Evolutionary conservation across 768 basidiomycete species (phyloP), one percentile per base, ranked within the genome.

Genomic region (Mycena latifolia): DNA sequence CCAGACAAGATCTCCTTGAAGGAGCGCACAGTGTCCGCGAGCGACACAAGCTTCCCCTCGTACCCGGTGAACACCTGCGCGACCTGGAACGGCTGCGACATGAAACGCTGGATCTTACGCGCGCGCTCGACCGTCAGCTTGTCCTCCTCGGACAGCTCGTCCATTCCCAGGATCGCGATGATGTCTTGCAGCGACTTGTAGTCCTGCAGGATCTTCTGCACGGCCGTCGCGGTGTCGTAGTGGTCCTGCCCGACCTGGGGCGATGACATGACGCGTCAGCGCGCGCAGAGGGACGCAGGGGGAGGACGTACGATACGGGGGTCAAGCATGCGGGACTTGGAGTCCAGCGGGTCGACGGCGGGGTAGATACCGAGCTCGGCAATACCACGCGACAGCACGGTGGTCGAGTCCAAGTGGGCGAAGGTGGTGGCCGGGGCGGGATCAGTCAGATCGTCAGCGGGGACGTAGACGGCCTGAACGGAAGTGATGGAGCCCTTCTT

Each of bases 401-500:
- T 99, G 73, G 98, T 99, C 73, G 98, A 97, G 79, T 99, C 98
- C 94, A 99, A 94, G 81, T 99, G 98, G 81, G 97, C 97, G 85
- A 99, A 99, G 75, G 98, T 99, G 71, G 98, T 99, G 69, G 98
- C 98, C 43, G 98, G 98, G 66, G 98, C 98, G 71, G 98, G 98
- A 86, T 99, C 98, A 76, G 98, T 99, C 94, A 99, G 94, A 86
- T 99, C 98, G 82, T 99, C 98, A 74, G 98, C 98, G 70, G 98
- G 98, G 69, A 99, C 98, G 80, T 99, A 99, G 80, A 99, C 98
- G 75, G 98, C 98, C 82, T 99, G 98, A 77, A 99, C 98, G 37
- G 97, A 99, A 52, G 98, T 99, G 77, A 99, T 99, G 65, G 98
- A 99, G 76, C 98, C 98, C 89, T 99, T 99, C 92, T 99, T 99